Evolutionary conservation across 75 land plant genomes (phyloP).

Genomic region (Sequoia sempervirens): DNA sequence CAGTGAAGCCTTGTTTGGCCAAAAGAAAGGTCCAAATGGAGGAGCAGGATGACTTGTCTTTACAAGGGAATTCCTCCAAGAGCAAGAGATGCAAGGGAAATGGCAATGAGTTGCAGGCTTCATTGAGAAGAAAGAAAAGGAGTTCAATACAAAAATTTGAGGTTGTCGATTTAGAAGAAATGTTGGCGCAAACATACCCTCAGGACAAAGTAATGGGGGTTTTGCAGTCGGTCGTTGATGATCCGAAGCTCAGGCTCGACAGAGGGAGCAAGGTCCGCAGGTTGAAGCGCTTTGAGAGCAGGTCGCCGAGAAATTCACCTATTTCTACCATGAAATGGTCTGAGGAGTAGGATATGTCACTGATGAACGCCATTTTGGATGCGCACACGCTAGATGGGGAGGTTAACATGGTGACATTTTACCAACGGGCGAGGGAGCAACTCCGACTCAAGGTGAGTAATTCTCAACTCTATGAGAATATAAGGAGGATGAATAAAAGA

Average conservation of each 20-base stretch:
- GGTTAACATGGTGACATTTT: neutral
- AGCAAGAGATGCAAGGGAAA: neutral
- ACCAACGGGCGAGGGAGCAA: slow-evolving; percentile 1
- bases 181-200: neutral
- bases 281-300: neutral
- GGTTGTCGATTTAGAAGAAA: neutral
- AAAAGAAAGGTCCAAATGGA: no score
- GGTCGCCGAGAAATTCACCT: neutral
- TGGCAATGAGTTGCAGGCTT: no score
- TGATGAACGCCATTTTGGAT: neutral
- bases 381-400: neutral
- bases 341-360: neutral
- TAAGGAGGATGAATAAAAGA: neutral
- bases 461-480: neutral
- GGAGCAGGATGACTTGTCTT: no score
- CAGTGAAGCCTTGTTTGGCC: neutral
- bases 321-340: neutral
- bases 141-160: neutral
- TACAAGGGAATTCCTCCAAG: neutral
- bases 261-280: neutral
- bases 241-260: no score
- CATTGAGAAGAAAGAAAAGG: neutral
- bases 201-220: neutral
- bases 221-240: no score
- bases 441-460: neutral